phyloP scores from a whole-genome alignment of 1,284 basidiomycete genomes.

The Afroboletus lepidellus region DNA sequence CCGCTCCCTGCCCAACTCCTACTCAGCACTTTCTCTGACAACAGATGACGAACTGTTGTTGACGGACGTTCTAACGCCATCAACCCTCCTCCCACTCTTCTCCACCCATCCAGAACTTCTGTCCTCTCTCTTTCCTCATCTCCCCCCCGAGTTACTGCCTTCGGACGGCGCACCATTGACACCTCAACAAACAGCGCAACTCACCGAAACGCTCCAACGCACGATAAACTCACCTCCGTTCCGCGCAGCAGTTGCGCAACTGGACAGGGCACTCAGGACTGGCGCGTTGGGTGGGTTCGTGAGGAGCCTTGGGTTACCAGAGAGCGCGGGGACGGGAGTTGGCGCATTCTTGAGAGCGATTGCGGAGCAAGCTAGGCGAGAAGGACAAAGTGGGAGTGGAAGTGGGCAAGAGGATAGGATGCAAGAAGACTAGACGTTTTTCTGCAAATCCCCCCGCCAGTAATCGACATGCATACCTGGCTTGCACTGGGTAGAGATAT shows the following conservation, averaged over 20 bases:
- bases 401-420: conserved; percentile 29
- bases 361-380: conserved; percentile 66
- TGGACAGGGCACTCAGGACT: conserved; percentile 76
- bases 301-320: conserved; percentile 70
- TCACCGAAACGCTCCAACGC: conserved; percentile 57
- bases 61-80: conserved; percentile 70
- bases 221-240: conserved; percentile 60
- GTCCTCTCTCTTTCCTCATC: conserved; percentile 68
- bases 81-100: conserved; percentile 68
- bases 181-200: conserved; percentile 32
- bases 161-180: conserved; percentile 16
- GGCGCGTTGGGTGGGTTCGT: conserved; percentile 72
- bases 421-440: conserved; percentile 27
- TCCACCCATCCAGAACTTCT: conserved; percentile 63
- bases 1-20: conserved; percentile 16
- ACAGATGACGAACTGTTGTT: conserved; percentile 56
- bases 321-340: conserved; percentile 72
- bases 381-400: conserved; percentile 31
- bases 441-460: not conserved
- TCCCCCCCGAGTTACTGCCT: conserved; percentile 45
- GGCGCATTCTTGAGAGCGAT: conserved; percentile 72
- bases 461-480: conserved; percentile 1
- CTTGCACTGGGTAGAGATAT: not conserved
- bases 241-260: conserved; percentile 58
- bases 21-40: not conserved